Evolutionary conservation across 2,329 filamentous ascomycete genomes (phyloP).

Genomic region (Xylariaceae sp.): DNA sequence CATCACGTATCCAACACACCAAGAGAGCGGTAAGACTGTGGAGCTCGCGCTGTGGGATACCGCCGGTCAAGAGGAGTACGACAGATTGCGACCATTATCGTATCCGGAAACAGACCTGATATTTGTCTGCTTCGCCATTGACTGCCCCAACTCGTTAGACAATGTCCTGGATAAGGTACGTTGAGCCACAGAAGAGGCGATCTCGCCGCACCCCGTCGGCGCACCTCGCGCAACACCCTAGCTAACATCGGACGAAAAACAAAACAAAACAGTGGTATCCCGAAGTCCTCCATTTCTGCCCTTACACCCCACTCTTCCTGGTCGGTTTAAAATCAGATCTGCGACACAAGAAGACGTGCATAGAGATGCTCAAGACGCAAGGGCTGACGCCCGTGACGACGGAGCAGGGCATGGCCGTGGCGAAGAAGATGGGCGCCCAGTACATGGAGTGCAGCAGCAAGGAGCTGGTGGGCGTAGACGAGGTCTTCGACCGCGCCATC

Average conservation of each 20-base stretch:
- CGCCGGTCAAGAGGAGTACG: constrained; percentile 97
- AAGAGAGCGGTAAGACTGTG: constrained; percentile 83
- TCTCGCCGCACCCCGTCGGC: neutral
- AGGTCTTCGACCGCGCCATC: constrained; percentile 91
- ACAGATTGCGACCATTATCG: constrained; percentile 87
- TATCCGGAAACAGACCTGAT: constrained; percentile 97
- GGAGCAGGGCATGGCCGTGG: constrained; percentile 82
- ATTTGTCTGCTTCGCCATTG: constrained; percentile 98
- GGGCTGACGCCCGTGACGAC: constrained; percentile 90
- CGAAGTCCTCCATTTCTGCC: constrained; percentile 97
- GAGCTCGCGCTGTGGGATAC: constrained; percentile 98
- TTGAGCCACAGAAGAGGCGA: too few species aligned
- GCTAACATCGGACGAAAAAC: constrained; percentile 5
- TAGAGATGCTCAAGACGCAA: constrained; percentile 97
- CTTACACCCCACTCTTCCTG: constrained; percentile 91
- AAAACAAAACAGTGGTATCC: constrained; percentile 95
- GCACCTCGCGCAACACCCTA: constrained; percentile 1
- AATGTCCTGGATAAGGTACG: constrained; percentile 98
- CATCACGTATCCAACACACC: constrained; percentile 93
- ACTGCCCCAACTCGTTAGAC: constrained; percentile 95
- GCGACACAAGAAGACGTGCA: constrained; percentile 90
- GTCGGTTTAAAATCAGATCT: constrained; percentile 96
- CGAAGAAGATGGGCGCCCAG: constrained; percentile 85
- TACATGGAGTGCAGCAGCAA: constrained; percentile 99
- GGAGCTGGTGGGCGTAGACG: constrained; percentile 91